phyloP scores from a whole-genome alignment of 225 moss, liverwort and hornwort species.

The Ulota crispa region DNA sequence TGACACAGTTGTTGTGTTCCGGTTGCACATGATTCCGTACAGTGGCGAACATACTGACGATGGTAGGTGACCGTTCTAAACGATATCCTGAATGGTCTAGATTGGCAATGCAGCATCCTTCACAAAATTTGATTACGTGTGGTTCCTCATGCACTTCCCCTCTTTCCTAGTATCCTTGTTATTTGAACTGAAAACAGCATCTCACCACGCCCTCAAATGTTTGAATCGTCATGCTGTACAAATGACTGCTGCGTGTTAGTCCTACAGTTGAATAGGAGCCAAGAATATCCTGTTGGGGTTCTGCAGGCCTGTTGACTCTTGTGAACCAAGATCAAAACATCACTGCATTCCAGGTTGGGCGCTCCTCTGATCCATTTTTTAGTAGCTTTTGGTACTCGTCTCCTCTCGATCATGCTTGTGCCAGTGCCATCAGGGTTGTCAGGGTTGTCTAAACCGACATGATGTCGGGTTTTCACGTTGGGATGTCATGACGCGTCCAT shows the following conservation, averaged over 20 bases:
- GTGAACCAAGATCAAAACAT: constrained; percentile 82
- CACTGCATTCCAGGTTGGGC: constrained; percentile 79
- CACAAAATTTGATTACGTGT: not conserved
- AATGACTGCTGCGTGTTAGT: constrained; percentile 10
- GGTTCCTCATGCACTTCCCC: not conserved
- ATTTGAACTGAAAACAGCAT: not conserved
- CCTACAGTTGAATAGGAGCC: constrained; percentile 5
- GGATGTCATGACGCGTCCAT: no score
- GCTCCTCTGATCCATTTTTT: constrained; percentile 16
- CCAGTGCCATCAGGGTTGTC: no score
- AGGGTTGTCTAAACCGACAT: no score
- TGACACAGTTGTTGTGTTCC: constrained; percentile 24
- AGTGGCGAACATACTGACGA: constrained; percentile 97
- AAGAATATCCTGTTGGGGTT: constrained; percentile 22
- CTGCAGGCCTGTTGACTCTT: constrained; percentile 83
- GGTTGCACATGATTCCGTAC: constrained; percentile 23
- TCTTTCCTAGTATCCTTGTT: constrained; percentile 6
- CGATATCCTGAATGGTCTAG: constrained; percentile 5
- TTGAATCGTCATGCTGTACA: not conserved
- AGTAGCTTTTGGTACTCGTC: constrained; percentile 11
- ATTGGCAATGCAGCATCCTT: not conserved
- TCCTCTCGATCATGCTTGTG: not conserved
- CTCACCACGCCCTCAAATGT: not conserved
- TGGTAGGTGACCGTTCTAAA: constrained; percentile 50
- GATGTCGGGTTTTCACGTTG: no score